These are phyloP conservation scores for Cladosporium sphaerospermum DNA, from an alignment of 2,329 filamentous ascomycete genomes.

Conservation along the genomic window DNA sequence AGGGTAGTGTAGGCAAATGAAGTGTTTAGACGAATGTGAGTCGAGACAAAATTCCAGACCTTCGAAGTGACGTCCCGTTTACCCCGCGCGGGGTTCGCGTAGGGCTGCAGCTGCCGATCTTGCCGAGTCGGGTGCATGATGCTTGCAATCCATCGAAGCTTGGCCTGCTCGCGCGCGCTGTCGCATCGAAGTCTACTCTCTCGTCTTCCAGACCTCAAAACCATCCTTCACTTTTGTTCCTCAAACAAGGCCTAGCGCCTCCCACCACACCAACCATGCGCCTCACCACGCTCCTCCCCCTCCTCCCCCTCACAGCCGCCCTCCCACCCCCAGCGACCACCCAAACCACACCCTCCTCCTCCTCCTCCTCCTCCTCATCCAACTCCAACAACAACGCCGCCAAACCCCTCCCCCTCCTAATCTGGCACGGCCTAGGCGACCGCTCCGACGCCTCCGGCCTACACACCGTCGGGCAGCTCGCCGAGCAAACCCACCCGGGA, in stretches of 20 bases:
- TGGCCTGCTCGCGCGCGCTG: not conserved
- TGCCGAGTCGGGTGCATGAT: no score
- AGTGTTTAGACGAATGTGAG: no score
- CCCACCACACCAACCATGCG: not conserved
- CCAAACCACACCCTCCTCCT: not conserved
- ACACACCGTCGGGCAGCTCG: slow-evolving; percentile 62
- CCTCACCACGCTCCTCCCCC: slow-evolving; percentile 12
- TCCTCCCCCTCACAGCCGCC: not conserved
- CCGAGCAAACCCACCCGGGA: slow-evolving; percentile 67
- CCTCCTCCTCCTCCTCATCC: slow-evolving; percentile 3
- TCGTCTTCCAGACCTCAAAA: no score
- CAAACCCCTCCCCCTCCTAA: slow-evolving; percentile 71
- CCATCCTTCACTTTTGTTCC: no score
- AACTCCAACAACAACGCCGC: not conserved
- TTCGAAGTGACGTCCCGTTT: no score
- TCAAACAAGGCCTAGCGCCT: no score
- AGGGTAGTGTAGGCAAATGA: no score
- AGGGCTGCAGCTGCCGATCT: no score
- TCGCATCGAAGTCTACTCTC: no score
- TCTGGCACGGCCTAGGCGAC: slow-evolving; percentile 88
- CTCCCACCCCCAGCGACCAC: not conserved
- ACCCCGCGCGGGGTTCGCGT: no score
- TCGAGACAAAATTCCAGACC: no score
- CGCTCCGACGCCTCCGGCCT: slow-evolving; percentile 72
- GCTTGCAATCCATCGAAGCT: not conserved